These are phyloP conservation scores for Plectosphaerella plurivora DNA, from an alignment of 2,329 filamentous ascomycete species.

Conservation along the genomic window DNA sequence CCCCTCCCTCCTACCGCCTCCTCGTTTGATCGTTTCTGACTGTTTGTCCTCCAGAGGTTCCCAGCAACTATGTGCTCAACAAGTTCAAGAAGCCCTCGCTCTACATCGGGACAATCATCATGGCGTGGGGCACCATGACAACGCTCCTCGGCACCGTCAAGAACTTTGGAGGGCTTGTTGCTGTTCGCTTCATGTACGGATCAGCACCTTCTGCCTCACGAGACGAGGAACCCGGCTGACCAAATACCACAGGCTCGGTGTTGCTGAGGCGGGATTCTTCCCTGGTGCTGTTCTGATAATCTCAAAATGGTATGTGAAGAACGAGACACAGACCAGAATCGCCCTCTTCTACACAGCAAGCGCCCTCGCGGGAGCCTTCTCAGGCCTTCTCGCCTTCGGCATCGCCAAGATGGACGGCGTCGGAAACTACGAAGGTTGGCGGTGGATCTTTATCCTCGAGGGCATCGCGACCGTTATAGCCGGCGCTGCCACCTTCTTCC, in stretches of 20 bases:
- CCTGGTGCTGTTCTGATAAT: slow-evolving; percentile 23
- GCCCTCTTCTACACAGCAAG: slow-evolving; percentile 30
- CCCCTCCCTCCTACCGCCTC: slow-evolving; percentile 29
- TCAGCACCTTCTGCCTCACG: neutral
- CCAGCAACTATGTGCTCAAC: slow-evolving; percentile 32
- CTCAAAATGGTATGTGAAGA: slow-evolving; percentile 22
- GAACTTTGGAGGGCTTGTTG: slow-evolving; percentile 19
- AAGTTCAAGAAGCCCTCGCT: slow-evolving; percentile 33
- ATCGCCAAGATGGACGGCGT: slow-evolving; percentile 39
- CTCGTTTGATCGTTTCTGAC: too few relatives aligned
- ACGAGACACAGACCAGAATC: slow-evolving; percentile 21
- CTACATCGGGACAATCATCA: slow-evolving; percentile 32
- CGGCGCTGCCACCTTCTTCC: slow-evolving; percentile 28
- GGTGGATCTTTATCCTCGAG: slow-evolving; percentile 52
- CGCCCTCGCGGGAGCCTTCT: slow-evolving; percentile 35
- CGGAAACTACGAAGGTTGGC: slow-evolving; percentile 36
- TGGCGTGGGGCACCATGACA: slow-evolving; percentile 31
- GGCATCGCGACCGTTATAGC: slow-evolving; percentile 34
- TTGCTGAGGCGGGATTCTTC: slow-evolving; percentile 18
- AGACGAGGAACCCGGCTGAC: neutral
- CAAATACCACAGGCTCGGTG: slow-evolving; percentile 7
- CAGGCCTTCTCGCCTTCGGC: slow-evolving; percentile 37
- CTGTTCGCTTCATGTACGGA: slow-evolving; percentile 12
- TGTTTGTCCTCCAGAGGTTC: slow-evolving; percentile 30
- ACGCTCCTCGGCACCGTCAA: slow-evolving; percentile 17